Evolutionary conservation across 345 rosid genomes (phyloP).

Genomic region (Eucalyptus regnans): DNA sequence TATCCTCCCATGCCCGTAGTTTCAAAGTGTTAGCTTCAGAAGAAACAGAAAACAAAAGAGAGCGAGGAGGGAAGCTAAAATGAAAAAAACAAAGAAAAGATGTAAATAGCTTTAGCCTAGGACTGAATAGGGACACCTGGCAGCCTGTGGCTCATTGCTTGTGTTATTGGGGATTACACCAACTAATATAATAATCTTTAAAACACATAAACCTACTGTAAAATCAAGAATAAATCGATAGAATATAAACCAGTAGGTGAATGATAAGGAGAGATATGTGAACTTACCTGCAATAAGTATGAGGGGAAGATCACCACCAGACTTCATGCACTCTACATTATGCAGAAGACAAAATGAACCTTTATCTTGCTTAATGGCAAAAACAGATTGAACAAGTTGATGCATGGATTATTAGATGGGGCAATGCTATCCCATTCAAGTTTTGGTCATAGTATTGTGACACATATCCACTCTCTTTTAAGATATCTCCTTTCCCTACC

Average conservation of each 20-base stretch:
- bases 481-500: neutral
- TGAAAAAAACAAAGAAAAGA: no score
- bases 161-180: neutral
- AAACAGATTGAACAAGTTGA: no score
- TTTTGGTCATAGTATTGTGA: neutral
- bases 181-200: neutral
- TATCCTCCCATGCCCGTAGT: no score
- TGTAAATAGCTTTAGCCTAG: neutral
- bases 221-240: no score
- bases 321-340: neutral
- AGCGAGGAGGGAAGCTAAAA: neutral
- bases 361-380: neutral
- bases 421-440: neutral
- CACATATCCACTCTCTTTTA: neutral
- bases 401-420: neutral
- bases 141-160: neutral
- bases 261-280: no score
- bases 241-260: neutral
- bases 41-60: no score
- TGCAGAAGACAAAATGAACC: neutral
- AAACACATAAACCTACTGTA: neutral
- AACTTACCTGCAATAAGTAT: neutral
- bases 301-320: fast-evolving
- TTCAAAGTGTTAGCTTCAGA: no score
- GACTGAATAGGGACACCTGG: neutral